Evolutionary conservation across 2,329 filamentous ascomycete genomes (phyloP), one percentile per base, ranked within the genome.

Genomic region (Orbilia brochopaga): DNA sequence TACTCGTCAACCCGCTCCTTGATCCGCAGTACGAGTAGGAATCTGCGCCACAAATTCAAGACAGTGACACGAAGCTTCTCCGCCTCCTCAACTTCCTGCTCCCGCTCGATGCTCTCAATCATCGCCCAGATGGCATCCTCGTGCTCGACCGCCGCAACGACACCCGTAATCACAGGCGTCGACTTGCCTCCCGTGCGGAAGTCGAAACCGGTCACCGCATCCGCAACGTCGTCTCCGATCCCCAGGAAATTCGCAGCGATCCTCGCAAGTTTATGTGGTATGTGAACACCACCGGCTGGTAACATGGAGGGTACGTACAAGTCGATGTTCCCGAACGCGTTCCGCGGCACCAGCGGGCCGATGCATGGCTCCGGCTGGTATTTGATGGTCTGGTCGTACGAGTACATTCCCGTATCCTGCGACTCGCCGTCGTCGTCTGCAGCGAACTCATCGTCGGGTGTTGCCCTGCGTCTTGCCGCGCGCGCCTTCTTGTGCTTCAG

Each of bases 151-250:
- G 92, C 88, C 0, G 96, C 86, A 0, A 99, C 87, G 0, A 89
- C 85, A 1, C 94, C 94, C 40, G 86, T 85, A 1, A 94, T 80
- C 1, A 97, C 84, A 0, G 94, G 92, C 1, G 91, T 97, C 15
- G 93, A 93, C 63, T 91, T 88, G 1, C 91, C 86, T 0, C 92
- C 92, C 4, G 52, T 48, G 77, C 87, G 88, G 80, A 97, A 99
- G 40, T 88, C 84, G 77, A 97, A 99, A 0, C 93, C 93, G 0
- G 89, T 94, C 59, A 99, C 86, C 0, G 94, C 94, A 32, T 93
- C 91, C 1, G 91, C 91, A 19, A 72, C 56, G 78, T 90, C 96
- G 79, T 97, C 92, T 15, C 60, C 67, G 17, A 97, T 84, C 0
- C 88, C 88, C 0, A 97, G 79, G 1, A 92, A 80, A 64, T 85